Evolutionary conservation across 176 grass and related monocot species (phyloP).

Genomic region (Oryza rufipogon): DNA sequence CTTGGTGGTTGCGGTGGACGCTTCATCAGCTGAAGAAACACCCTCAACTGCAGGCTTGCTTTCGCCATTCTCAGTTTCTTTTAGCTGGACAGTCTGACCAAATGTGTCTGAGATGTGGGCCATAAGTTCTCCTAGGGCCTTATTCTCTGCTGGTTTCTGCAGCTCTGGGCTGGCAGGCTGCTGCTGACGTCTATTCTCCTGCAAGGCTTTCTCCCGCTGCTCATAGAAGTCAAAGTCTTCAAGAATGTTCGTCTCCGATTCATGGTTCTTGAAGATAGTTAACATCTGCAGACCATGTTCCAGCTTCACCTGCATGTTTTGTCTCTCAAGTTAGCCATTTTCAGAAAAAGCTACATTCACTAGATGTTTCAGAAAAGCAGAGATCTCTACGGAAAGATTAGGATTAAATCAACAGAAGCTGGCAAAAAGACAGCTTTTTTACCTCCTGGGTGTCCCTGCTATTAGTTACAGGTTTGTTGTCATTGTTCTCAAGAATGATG

Average conservation of each 20-base stretch:
- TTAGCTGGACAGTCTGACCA: slow-evolving; percentile 54
- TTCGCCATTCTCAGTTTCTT: slow-evolving; percentile 42
- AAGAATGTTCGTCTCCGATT: slow-evolving; percentile 64
- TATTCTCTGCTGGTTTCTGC: slow-evolving; percentile 41
- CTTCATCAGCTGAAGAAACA: slow-evolving; percentile 30
- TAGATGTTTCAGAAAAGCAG: neutral
- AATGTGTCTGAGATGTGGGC: slow-evolving; percentile 58
- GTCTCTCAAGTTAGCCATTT: slow-evolving; percentile 16
- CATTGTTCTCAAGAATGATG: slow-evolving; percentile 89
- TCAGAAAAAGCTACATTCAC: neutral
- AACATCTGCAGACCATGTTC: slow-evolving; percentile 88
- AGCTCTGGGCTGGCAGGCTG: slow-evolving; percentile 47
- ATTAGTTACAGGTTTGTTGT: slow-evolving; percentile 86
- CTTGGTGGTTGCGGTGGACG: slow-evolving; percentile 26
- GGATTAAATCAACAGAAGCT: neutral
- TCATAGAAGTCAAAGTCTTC: slow-evolving; percentile 93
- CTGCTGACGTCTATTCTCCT: slow-evolving; percentile 77
- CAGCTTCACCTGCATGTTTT: slow-evolving; percentile 73
- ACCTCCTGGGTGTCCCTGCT: slow-evolving; percentile 96
- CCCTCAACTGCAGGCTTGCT: slow-evolving; percentile 33
- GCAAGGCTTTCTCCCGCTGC: slow-evolving; percentile 87
- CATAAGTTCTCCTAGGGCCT: slow-evolving; percentile 43
- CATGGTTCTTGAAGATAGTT: slow-evolving; percentile 84
- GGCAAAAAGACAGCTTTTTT: neutral
- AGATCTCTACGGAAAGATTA: neutral